Evolutionary conservation across 495 filamentous ascomycete genomes (phyloP).

Genomic region (Penicillium manginii): DNA sequence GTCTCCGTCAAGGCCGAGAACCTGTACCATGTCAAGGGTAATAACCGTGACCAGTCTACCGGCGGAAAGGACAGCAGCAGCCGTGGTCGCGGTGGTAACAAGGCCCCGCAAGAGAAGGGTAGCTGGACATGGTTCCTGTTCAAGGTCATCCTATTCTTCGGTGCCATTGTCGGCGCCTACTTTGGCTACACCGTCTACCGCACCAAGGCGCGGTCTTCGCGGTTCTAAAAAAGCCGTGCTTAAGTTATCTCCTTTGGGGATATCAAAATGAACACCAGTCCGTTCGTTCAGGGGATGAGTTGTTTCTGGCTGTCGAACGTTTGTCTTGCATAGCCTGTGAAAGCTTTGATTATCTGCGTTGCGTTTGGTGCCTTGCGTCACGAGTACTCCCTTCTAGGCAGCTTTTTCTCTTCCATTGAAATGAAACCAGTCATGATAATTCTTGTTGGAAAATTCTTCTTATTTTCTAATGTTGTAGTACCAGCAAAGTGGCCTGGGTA

Average conservation of each 20-base stretch:
- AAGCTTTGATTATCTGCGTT: constrained; percentile 15
- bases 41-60: constrained; percentile 33
- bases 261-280: constrained; percentile 7
- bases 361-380: neutral
- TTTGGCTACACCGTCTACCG: constrained; percentile 84
- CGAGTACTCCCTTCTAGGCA: constrained; percentile 7
- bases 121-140: constrained; percentile 94
- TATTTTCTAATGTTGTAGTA: constrained; percentile 2
- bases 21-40: constrained; percentile 68
- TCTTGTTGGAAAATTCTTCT: constrained; percentile 3
- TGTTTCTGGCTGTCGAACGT: constrained; percentile 20
- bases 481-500: constrained; percentile 4
- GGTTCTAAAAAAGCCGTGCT: constrained; percentile 61
- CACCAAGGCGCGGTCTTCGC: constrained; percentile 69
- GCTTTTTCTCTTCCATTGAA: constrained; percentile 25
- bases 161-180: constrained; percentile 73
- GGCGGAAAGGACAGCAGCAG: constrained; percentile 43
- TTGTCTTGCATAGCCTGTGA: constrained; percentile 36
- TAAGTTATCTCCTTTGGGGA: neutral
- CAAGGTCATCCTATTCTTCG: constrained; percentile 76
- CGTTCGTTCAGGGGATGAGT: neutral
- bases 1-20: constrained; percentile 87
- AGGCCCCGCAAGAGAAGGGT: constrained; percentile 49
- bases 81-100: constrained; percentile 39
- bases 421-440: constrained; percentile 34